phyloP scores from a whole-genome alignment of 441 rosid species.

The Populus hybrid region DNA sequence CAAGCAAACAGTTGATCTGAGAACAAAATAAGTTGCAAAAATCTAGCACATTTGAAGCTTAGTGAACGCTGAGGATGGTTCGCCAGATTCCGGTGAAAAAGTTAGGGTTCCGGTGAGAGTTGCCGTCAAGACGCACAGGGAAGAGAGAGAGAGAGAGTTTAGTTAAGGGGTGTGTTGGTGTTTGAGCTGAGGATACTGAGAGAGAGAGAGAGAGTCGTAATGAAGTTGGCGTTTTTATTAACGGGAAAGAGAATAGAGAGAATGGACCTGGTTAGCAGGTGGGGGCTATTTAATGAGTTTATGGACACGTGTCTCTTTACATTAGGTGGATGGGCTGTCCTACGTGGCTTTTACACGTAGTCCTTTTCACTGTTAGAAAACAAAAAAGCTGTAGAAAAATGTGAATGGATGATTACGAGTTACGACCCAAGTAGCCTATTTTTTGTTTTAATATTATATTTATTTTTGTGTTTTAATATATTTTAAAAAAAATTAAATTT shows the following conservation, averaged over 20 bases:
- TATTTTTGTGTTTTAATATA: too few species aligned
- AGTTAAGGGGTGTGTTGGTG: background rate
- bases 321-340: conserved; percentile 11
- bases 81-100: too few species aligned
- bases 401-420: background rate
- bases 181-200: background rate
- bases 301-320: conserved; percentile 17
- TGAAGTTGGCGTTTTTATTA: conserved; percentile 21
- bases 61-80: background rate
- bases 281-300: conserved; percentile 25
- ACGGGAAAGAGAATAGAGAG: conserved; percentile 29
- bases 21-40: conserved; percentile 4
- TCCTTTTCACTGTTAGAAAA: conserved; percentile 2
- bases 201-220: conserved; percentile 7
- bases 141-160: background rate
- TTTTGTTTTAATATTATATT: too few species aligned
- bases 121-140: background rate
- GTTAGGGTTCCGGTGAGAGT: conserved; percentile 13
- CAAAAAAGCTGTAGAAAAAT: background rate
- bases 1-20: conserved; percentile 2
- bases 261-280: conserved; percentile 9
- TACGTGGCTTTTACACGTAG: conserved; percentile 31
- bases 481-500: too few species aligned
- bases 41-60: background rate
- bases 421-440: background rate